Evolutionary conservation across 495 filamentous ascomycete species (phyloP).

Genomic region (Penicillium paradoxum): DNA sequence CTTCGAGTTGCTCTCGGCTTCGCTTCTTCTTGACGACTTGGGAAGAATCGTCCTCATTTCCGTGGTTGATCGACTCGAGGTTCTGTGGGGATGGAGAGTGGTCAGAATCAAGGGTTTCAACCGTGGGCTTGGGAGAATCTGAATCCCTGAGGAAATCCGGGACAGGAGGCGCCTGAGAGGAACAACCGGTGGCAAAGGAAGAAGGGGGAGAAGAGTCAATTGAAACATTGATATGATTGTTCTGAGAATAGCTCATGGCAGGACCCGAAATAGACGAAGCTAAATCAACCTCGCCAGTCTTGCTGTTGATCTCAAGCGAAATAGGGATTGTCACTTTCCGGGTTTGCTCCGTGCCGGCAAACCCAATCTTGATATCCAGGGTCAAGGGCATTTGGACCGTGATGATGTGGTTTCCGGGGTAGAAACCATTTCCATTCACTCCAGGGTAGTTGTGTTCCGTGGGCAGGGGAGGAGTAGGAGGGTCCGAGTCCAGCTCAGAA

Average conservation of each 20-base stretch:
- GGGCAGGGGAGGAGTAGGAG: not conserved
- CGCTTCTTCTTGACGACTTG: slow-evolving; percentile 44
- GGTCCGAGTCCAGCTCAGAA: not conserved
- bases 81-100: not conserved
- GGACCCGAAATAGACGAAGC: no score
- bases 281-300: no score
- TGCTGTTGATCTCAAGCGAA: no score
- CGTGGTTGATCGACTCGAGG: not conserved
- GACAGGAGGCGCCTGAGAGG: not conserved
- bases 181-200: not conserved
- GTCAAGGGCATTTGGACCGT: no score
- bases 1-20: slow-evolving; percentile 49
- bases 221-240: no score
- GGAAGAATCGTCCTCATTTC: slow-evolving; percentile 12
- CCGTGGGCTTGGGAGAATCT: not conserved
- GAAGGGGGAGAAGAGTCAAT: not conserved
- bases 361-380: no score
- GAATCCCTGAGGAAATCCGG: not conserved
- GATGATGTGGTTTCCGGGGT: no score
- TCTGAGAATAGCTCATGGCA: no score
- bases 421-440: no score
- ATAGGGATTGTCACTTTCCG: no score
- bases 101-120: not conserved
- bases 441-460: not conserved
- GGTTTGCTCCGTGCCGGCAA: no score